Evolutionary conservation across 148 eudicot species (phyloP).

Genomic region (Rhododendron simsii): DNA sequence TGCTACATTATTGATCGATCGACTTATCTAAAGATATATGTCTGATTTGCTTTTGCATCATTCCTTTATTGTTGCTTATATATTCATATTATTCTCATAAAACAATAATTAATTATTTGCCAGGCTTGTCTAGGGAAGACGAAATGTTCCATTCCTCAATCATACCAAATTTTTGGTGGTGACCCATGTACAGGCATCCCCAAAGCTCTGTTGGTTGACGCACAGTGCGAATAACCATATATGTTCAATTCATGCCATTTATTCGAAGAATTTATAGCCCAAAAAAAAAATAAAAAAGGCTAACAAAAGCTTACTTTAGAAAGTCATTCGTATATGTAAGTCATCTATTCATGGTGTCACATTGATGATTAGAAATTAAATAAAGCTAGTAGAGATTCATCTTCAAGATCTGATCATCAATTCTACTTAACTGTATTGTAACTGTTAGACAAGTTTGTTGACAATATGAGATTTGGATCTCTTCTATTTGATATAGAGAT

Average conservation of each 20-base stretch:
- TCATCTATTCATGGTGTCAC: not conserved
- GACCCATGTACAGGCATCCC: conserved; percentile 37
- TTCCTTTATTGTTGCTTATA: not conserved
- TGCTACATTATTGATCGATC: not conserved
- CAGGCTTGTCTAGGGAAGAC: conserved; percentile 43
- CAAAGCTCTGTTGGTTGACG: conserved; percentile 26
- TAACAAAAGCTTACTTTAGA: not conserved
- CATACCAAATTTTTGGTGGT: conserved; percentile 20
- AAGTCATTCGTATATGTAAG: not conserved
- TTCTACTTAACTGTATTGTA: not conserved
- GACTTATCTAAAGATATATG: not conserved
- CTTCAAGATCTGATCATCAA: not conserved
- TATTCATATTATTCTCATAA: not conserved
- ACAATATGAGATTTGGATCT: not conserved
- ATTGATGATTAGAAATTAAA: not conserved
- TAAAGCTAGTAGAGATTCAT: not conserved
- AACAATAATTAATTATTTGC: not conserved
- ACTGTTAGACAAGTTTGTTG: not conserved
- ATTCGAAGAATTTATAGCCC: not conserved
- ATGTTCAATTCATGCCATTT: not conserved
- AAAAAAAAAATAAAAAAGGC: not conserved
- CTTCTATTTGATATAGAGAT: too few species aligned
- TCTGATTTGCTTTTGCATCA: not conserved
- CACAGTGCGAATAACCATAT: conserved; percentile 21
- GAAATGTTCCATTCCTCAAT: conserved; percentile 20